Conservation (phyloP, 129 eudicot species). For the Gnaphalium uliginosum region DNA sequence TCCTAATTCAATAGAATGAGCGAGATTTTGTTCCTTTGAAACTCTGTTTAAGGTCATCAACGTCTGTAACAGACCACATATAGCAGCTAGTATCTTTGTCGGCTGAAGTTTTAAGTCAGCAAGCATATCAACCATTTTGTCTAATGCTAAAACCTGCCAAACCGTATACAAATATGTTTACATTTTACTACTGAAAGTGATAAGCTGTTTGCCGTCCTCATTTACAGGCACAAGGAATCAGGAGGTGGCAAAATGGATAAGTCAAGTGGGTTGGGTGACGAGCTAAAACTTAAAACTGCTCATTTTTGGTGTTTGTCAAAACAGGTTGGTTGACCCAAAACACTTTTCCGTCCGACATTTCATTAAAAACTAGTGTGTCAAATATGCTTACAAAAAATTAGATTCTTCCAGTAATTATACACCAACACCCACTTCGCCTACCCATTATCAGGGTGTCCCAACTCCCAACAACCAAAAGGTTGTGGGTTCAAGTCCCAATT, state of each 20-base stretch:
- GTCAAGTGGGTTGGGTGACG: neutral
- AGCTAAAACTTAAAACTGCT: neutral
- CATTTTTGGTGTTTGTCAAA: neutral
- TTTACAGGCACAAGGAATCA: slow-evolving; percentile 15
- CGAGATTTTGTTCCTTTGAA: slow-evolving; percentile 36
- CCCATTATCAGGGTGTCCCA: no score
- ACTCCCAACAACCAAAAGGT: no score
- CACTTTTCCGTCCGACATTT: neutral
- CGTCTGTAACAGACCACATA: slow-evolving; percentile 50
- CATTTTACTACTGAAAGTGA: neutral
- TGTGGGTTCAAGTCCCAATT: no score
- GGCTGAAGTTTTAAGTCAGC: slow-evolving; percentile 54
- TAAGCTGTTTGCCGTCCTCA: slow-evolving; percentile 22
- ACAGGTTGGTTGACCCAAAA: neutral
- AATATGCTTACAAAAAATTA: neutral
- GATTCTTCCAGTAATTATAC: no score
- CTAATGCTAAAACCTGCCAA: slow-evolving; percentile 66
- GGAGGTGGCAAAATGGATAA: neutral
- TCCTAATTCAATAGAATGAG: slow-evolving; percentile 29
- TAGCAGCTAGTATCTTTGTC: slow-evolving; percentile 54
- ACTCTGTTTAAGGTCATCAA: slow-evolving; percentile 40
- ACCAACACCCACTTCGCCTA: no score
- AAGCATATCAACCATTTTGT: slow-evolving; percentile 45
- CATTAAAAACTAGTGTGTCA: slow-evolving; percentile 2
- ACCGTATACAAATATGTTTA: slow-evolving; percentile 4